Conservation (phyloP, 768 basidiomycete genomes). For the Sistotremastrum niveocremeum region DNA sequence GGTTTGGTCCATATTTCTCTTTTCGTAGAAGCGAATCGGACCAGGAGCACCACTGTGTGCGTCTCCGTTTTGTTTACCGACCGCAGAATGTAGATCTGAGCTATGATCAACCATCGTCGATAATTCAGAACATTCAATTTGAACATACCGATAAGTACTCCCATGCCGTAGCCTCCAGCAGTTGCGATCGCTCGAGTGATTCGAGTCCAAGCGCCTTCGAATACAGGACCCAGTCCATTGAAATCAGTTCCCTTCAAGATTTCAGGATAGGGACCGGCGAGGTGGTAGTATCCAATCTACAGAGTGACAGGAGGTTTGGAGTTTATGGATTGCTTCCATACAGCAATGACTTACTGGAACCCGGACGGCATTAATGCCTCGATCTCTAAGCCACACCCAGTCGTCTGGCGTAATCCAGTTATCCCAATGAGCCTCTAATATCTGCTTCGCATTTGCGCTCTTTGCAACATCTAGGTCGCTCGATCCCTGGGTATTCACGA, state of each 20-base stretch:
- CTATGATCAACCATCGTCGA: neutral
- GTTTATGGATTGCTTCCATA: no score
- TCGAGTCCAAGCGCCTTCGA: constrained; percentile 26
- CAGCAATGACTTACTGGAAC: constrained; percentile 33
- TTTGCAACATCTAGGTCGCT: constrained; percentile 53
- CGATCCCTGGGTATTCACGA: constrained; percentile 19
- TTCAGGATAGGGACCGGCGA: constrained; percentile 43
- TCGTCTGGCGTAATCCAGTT: constrained; percentile 41
- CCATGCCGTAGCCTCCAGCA: constrained; percentile 20
- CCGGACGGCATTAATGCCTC: constrained; percentile 47
- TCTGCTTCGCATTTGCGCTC: constrained; percentile 31
- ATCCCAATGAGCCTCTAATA: constrained; percentile 35
- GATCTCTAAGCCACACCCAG: constrained; percentile 38
- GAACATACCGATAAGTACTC: constrained; percentile 20
- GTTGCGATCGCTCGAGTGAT: constrained; percentile 20
- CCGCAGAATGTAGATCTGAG: constrained; percentile 58
- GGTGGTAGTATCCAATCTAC: constrained; percentile 64
- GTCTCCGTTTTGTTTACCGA: constrained; percentile 63
- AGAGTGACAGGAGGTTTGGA: neutral
- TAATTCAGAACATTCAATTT: neutral
- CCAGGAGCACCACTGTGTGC: constrained; percentile 44
- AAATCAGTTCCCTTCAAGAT: constrained; percentile 59
- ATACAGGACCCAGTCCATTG: constrained; percentile 32
- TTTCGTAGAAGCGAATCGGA: constrained; percentile 35
- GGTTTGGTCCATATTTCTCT: constrained; percentile 32